Conservation (phyloP, 805 yeast species). For the Metschnikowia borealis region DNA sequence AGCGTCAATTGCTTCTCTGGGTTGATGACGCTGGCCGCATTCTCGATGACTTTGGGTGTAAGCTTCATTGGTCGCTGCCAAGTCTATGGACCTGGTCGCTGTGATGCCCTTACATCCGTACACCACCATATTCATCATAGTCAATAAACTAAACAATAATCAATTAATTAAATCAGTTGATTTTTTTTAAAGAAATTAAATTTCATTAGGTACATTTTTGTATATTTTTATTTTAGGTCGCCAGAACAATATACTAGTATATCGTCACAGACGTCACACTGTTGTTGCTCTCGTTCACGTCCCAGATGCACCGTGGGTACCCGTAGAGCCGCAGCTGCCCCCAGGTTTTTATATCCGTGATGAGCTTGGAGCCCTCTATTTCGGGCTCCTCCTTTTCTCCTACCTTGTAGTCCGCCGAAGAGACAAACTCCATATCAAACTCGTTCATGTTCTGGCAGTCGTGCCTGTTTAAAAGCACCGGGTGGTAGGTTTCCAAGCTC, state of each 20-base stretch:
- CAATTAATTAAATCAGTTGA: no score
- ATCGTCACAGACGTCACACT: slow-evolving; percentile 36
- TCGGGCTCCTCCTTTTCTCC: slow-evolving; percentile 1
- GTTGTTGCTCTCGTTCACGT: slow-evolving; percentile 36
- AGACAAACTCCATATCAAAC: slow-evolving; percentile 33
- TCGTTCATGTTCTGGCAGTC: slow-evolving; percentile 37
- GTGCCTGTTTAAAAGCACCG: slow-evolving; percentile 36
- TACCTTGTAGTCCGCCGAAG: slow-evolving; percentile 18
- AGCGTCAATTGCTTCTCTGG: slow-evolving; percentile 35
- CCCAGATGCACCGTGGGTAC: slow-evolving; percentile 38
- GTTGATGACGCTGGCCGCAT: slow-evolving; percentile 30
- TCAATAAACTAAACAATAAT: no score
- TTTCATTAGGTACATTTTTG: background rate
- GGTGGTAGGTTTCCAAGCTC: slow-evolving; percentile 20
- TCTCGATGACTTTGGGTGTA: slow-evolving; percentile 27
- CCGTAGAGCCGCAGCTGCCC: slow-evolving; percentile 42
- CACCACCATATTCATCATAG: background rate
- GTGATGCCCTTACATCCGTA: background rate
- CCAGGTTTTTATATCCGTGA: slow-evolving; percentile 31
- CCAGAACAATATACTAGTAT: slow-evolving; percentile 17
- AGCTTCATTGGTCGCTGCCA: slow-evolving; percentile 27
- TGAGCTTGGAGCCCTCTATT: slow-evolving; percentile 9
- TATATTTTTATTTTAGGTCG: background rate
- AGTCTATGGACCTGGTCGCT: background rate
- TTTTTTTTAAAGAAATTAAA: no score